Evolutionary conservation across 352 stramenopile species (phyloP), one percentile per base, ranked within the genome.

Genomic region (Thraustochytrium sp.): DNA sequence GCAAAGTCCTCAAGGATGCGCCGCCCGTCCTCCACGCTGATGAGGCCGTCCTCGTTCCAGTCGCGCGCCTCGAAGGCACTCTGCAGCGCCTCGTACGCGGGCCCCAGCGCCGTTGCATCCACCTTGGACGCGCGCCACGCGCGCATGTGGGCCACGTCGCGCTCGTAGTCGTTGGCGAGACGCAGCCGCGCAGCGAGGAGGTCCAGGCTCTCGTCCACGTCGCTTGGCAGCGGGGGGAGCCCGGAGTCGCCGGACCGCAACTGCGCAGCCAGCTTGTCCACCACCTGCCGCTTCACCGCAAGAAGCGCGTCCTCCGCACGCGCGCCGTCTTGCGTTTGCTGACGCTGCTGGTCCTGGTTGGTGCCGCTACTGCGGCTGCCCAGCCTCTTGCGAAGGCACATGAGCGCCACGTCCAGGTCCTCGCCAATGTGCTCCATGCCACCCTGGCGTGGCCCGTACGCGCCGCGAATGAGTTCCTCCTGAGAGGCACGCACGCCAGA

Each of bases 11-110:
- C 46, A 16, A 80, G 23, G 18, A 80, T 11, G 37, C 68, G 48
- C 23, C 44, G 31, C 16, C 21, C 68, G n/a, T 80, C 68, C 23
- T 61, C 53, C 5, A 63, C 68, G 42, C 21, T 72, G 31, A 80
- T 80, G 23, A 80, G 68, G 68, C 68, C 68, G 42, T 80, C 68
- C 9, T 44, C 53, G 51, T 80, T 80, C 68, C 68, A 80, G 68
- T 80, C 68, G 29, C 68, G 68, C 31, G 68, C 31, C 4, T 63
- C 31, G 38, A 80, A 80, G 18, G 68, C 68, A 34, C 76, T 80
- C n/a, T 65, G 26, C 29, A 80, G 68, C 26, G 68, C 68, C 44
- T 40, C 36, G 26, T 80, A 64, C 16, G 31, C 34, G 8, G 68
- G 51, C 26, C 31, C 53, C 5, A 63, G 46, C 3, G 31, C 37